Evolutionary conservation across 2,329 filamentous ascomycete genomes (phyloP).

Genomic region (Penicillium sp.): DNA sequence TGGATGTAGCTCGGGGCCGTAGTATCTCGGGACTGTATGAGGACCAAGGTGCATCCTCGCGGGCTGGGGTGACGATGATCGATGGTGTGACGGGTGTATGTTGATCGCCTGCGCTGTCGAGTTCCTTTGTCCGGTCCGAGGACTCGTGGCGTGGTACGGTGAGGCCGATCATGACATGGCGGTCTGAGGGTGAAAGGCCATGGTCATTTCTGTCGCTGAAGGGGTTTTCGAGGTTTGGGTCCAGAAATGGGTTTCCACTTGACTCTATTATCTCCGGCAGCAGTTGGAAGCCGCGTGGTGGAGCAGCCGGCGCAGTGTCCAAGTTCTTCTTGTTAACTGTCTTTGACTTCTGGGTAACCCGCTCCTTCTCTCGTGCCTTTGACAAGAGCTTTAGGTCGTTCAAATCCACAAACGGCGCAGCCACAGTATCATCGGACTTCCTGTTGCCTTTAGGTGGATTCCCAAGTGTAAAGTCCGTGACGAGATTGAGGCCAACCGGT

Average conservation of each 20-base stretch:
- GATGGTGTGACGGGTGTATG: conserved; percentile 44
- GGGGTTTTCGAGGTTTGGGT: conserved; percentile 13
- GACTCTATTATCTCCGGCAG: conserved; percentile 16
- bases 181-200: conserved; percentile 45
- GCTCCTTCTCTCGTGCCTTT: conserved; percentile 32
- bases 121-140: conserved; percentile 22
- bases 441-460: conserved; percentile 11
- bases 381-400: conserved; percentile 39
- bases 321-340: conserved; percentile 5
- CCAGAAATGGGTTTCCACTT: conserved; percentile 16
- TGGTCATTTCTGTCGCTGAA: conserved; percentile 28
- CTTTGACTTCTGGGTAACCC: conserved; percentile 25
- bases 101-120: conserved; percentile 29
- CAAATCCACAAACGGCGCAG: conserved; percentile 35
- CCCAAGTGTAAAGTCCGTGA: conserved; percentile 40
- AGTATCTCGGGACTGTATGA: conserved; percentile 23
- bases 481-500: conserved; percentile 42
- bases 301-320: background rate
- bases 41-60: conserved; percentile 40
- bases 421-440: conserved; percentile 2
- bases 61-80: conserved; percentile 48
- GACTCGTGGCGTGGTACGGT: conserved; percentile 39
- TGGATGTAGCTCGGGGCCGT: conserved; percentile 39
- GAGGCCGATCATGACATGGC: conserved; percentile 48
- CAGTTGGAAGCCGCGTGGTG: conserved; percentile 25